Base-by-base conservation (phyloP, 768 basidiomycete genomes). In the Mycena filopes region DNA sequence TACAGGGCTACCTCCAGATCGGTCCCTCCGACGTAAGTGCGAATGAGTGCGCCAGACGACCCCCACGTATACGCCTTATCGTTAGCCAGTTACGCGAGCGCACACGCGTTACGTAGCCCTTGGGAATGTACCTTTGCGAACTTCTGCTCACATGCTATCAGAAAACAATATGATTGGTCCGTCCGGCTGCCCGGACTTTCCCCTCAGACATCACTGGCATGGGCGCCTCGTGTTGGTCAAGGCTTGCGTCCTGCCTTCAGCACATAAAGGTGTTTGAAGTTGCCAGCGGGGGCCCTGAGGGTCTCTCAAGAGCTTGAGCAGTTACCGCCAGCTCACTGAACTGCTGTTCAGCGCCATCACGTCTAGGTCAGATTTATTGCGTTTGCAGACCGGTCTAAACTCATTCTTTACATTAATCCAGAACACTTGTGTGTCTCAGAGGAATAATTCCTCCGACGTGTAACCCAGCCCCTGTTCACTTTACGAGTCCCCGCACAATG, bases 191-290 rank as follows among this genome's bases (percentile, higher is more conserved):
- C 54, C 68, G 63, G 64, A 31, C 55, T 49, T 64, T 58, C 56
- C 9, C 9, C 2, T 2, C 25, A 49, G 65, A 65, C 55, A 69
- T 69, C 64, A 69, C 63, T 47, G 58, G 64, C 63, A 69, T 66
- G 53, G 55, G 64, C 63, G 67, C 68, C 68, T 69, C 68, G 68
- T 69, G 68, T 69, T 66, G 64, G 46, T 64, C 59, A 69, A 69
- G 68, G 68, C 64, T 69, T 69, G 68, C 68, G 64, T 65, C 68
- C 64, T 66, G 25, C 68, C 60, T 69, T 62, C 64, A 66, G 68
- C 68, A 65, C 68, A 69, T 69, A 69, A 69, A 66, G 67, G 68
- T 69, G 68, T 60, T 55, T 59, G 64, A 48, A 60, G 68, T 53
- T 51, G 63, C 67, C 50, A 56, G 47, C 31, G 63, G 67, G 60